Conservation (phyloP, 371 early-diverging fungal species). For the Mortierella sp. region DNA sequence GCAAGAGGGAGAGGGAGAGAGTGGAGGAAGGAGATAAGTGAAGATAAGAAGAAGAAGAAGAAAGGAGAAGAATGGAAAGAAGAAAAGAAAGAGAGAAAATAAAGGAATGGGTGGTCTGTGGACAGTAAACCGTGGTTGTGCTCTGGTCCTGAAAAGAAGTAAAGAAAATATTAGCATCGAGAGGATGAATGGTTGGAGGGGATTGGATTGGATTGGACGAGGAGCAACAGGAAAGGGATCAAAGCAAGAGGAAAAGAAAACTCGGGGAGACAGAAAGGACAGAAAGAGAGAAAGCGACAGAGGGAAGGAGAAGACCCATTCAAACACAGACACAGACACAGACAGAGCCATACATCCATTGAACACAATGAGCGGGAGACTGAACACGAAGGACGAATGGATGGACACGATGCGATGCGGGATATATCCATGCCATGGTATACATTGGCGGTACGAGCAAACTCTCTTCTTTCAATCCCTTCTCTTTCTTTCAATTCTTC, state of each 20-base stretch:
- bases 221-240: not conserved
- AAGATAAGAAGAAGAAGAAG: not conserved
- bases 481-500: no score
- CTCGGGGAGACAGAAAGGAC: not conserved
- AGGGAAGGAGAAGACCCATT: not conserved
- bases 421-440: not conserved
- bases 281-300: slow-evolving; percentile 1
- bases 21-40: not conserved
- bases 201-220: not conserved
- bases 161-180: not conserved
- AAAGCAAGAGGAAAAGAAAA: slow-evolving; percentile 13
- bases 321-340: slow-evolving; percentile 13
- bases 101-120: slow-evolving; percentile 11
- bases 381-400: not conserved
- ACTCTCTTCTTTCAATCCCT: not conserved
- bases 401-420: not conserved
- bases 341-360: slow-evolving; percentile 1
- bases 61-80: not conserved
- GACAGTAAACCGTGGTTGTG: slow-evolving; percentile 9
- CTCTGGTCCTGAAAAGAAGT: slow-evolving; percentile 8
- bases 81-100: not conserved
- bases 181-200: not conserved
- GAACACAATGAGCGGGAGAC: slow-evolving; percentile 2
- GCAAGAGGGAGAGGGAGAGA: not conserved
- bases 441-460: not conserved